phyloP scores from a whole-genome alignment of 768 basidiomycete species.

The Coprinellus aureogranulatus region DNA sequence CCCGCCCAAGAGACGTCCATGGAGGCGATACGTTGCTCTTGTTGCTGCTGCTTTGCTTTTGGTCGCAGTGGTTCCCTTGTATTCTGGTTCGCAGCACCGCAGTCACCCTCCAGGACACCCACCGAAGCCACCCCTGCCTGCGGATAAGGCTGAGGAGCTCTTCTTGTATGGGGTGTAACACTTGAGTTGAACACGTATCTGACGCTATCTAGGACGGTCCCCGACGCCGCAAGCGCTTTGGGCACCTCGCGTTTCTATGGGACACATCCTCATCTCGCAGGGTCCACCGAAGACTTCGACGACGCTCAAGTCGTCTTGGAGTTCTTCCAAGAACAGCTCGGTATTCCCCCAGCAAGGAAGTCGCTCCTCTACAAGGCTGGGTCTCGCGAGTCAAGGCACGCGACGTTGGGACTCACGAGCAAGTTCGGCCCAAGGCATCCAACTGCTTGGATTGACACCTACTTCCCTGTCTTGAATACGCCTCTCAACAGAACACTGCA shows the following conservation, averaged over 20 bases:
- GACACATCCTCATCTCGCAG: constrained; percentile 71
- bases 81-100: neutral
- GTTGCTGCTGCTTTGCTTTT: neutral
- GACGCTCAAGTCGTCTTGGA: constrained; percentile 67
- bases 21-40: neutral
- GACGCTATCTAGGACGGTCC: constrained; percentile 38
- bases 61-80: neutral
- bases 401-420: constrained; percentile 56
- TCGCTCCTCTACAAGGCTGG: constrained; percentile 73
- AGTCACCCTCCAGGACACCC: neutral
- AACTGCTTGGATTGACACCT: constrained; percentile 79
- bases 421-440: constrained; percentile 35
- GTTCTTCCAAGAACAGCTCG: constrained; percentile 66
- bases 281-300: constrained; percentile 55
- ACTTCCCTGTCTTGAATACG: constrained; percentile 86
- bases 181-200: neutral
- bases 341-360: constrained; percentile 39
- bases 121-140: constrained; percentile 9
- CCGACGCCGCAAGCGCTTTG: constrained; percentile 55
- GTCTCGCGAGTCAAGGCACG: constrained; percentile 58
- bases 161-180: constrained; percentile 23
- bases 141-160: constrained; percentile 28
- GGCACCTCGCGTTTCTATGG: constrained; percentile 57
- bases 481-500: constrained; percentile 62
- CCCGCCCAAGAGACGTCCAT: neutral